Percentiles rank a stretch among this genome's conserved stretches.
These are phyloP conservation scores for Colletotrichum tamarilloi DNA, from an alignment of 2,329 filamentous ascomycete species.

Conservation along the genomic window DNA sequence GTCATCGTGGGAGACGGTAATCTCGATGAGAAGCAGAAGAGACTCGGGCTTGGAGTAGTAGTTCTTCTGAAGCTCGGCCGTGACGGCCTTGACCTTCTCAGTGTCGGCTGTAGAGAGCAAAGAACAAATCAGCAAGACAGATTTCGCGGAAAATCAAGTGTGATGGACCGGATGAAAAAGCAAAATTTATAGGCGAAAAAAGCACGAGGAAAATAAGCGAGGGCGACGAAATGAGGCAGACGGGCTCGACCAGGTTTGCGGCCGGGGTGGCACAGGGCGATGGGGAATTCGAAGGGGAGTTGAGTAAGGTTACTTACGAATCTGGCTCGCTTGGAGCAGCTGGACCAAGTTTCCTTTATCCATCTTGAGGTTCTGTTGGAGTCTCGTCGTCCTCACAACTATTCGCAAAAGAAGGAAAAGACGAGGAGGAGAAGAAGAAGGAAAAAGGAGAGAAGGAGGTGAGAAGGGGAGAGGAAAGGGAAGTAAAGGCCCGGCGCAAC, in stretches of 20 bases:
- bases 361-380: conserved; percentile 44
- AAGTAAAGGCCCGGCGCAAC: conserved; percentile 26
- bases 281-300: neutral
- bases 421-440: conserved; percentile 33
- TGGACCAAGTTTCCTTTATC: conserved; percentile 80
- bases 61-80: conserved; percentile 88
- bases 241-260: conserved; percentile 28
- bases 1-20: conserved; percentile 82
- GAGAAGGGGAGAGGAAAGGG: conserved; percentile 33
- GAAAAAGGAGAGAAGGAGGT: conserved; percentile 30
- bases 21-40: conserved; percentile 86
- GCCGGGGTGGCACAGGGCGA: conserved; percentile 31
- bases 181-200: conserved; percentile 30
- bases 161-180: conserved; percentile 18
- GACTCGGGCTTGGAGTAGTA: conserved; percentile 90
- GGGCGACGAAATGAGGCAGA: conserved; percentile 25
- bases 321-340: conserved; percentile 87
- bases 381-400: conserved; percentile 32
- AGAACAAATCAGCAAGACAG: conserved; percentile 44
- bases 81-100: conserved; percentile 88
- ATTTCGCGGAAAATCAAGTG: conserved; percentile 2
- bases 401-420: conserved; percentile 26
- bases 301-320: conserved; percentile 71
- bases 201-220: conserved; percentile 33
- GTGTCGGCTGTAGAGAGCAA: conserved; percentile 76